These are phyloP conservation scores for Geotrichum australiense DNA, from an alignment of 1,139 yeast genomes.

Conservation along the genomic window DNA sequence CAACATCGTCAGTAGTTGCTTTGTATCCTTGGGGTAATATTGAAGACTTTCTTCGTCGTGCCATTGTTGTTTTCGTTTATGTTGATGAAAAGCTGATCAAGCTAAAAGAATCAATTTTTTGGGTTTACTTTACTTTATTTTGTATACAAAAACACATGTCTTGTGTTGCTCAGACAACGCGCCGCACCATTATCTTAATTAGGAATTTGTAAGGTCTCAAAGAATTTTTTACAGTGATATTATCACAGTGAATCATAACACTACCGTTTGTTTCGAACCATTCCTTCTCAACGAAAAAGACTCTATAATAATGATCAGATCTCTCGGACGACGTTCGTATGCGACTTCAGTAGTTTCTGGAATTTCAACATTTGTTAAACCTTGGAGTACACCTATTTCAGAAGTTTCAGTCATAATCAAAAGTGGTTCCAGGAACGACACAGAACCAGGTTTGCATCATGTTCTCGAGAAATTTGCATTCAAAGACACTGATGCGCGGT, in stretches of 20 bases:
- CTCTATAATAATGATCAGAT: no score
- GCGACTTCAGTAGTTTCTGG: slow-evolving; percentile 32
- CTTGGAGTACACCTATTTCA: slow-evolving; percentile 49
- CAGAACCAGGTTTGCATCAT: slow-evolving; percentile 78
- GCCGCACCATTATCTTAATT: not conserved
- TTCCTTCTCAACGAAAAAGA: no score
- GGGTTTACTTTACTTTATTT: no score
- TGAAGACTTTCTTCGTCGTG: slow-evolving; percentile 14
- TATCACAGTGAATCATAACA: no score
- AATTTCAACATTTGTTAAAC: slow-evolving; percentile 41
- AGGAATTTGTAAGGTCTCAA: not conserved
- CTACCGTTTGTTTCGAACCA: no score
- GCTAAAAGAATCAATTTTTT: no score
- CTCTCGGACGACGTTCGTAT: slow-evolving; percentile 24
- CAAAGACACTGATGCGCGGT: slow-evolving; percentile 70
- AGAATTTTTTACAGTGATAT: no score
- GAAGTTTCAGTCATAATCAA: slow-evolving; percentile 72
- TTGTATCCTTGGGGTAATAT: slow-evolving; percentile 10
- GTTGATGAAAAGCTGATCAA: not conserved
- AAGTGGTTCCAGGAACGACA: slow-evolving; percentile 77
- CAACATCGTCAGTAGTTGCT: slow-evolving; percentile 21
- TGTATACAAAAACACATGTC: no score
- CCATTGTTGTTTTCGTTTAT: slow-evolving; percentile 2
- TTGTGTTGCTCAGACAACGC: no score
- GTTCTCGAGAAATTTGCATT: slow-evolving; percentile 77